Evolutionary conservation across 2,329 filamentous ascomycete genomes (phyloP).

Genomic region (Aureobasidium sp.): DNA sequence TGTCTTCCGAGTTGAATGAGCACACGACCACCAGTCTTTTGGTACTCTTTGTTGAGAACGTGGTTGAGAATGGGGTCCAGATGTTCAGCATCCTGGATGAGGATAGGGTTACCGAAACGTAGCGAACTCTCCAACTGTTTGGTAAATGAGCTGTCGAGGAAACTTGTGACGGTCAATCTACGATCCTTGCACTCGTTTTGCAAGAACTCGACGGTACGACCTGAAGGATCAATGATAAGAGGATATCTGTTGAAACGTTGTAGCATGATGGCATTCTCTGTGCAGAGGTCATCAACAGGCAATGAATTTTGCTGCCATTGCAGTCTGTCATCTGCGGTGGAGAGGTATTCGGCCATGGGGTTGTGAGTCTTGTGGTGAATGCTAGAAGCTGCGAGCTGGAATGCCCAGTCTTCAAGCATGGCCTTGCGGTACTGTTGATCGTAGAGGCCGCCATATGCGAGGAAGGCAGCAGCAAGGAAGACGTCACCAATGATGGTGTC

Average conservation of each 20-base stretch:
- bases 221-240: conserved; percentile 95
- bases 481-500: conserved; percentile 94
- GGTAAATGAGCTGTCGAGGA: conserved; percentile 94
- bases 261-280: conserved; percentile 94
- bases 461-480: conserved; percentile 89
- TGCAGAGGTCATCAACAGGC: conserved; percentile 95
- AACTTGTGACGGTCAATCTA: conserved; percentile 92
- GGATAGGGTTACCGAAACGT: conserved; percentile 94
- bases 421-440: conserved; percentile 97
- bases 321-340: conserved; percentile 88
- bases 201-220: conserved; percentile 87
- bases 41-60: conserved; percentile 98
- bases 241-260: conserved; percentile 98
- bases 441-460: conserved; percentile 94
- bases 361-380: conserved; percentile 91
- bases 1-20: conserved; percentile 97
- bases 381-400: conserved; percentile 88
- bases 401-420: conserved; percentile 96
- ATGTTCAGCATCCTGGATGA: conserved; percentile 97
- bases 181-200: conserved; percentile 91
- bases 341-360: conserved; percentile 91
- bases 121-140: conserved; percentile 96
- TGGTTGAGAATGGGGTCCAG: conserved; percentile 96
- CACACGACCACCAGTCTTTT: conserved; percentile 95
- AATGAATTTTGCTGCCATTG: conserved; percentile 91